These are phyloP conservation scores for Aspergillus hiratsukae DNA, from an alignment of 2,329 filamentous ascomycete species.

Conservation along the genomic window DNA sequence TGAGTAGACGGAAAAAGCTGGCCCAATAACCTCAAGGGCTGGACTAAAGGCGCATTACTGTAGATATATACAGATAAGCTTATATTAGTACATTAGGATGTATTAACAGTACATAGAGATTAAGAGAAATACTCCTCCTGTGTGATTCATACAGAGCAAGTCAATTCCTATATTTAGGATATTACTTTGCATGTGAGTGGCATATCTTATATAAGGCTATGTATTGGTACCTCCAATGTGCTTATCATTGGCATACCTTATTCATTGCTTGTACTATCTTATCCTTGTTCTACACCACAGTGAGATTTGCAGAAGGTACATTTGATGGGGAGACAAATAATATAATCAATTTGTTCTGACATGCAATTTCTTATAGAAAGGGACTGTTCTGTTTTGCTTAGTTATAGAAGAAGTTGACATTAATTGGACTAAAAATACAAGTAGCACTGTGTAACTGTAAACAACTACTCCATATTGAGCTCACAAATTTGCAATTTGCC, in stretches of 20 bases:
- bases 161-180: background rate
- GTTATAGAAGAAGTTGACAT: background rate
- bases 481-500: background rate
- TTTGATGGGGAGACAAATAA: background rate
- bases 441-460: background rate
- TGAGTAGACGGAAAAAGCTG: no score
- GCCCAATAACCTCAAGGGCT: no score
- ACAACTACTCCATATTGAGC: no score
- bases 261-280: background rate
- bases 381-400: background rate
- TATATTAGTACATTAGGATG: background rate
- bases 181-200: background rate
- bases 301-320: background rate
- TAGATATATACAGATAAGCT: background rate
- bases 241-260: background rate
- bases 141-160: background rate
- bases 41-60: background rate
- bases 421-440: background rate
- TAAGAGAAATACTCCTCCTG: background rate
- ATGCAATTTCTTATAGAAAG: background rate
- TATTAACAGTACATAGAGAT: background rate
- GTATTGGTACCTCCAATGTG: background rate
- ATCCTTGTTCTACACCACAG: background rate
- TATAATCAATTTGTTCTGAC: background rate
- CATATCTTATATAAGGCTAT: background rate